Conservation (phyloP, 2,329 filamentous ascomycete genomes). For the Clonostachys solani region DNA sequence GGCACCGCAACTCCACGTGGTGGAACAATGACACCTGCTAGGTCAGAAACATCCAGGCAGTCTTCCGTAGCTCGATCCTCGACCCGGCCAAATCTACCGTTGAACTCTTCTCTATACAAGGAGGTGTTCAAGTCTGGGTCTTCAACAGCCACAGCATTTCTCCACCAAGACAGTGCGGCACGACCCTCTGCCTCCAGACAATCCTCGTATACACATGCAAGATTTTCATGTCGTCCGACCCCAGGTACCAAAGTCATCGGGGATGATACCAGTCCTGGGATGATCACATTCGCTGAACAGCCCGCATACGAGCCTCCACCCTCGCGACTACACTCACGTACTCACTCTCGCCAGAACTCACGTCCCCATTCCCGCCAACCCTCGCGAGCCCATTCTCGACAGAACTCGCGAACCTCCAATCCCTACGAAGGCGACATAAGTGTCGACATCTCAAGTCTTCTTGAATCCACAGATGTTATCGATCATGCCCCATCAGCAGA, state of each 20-base stretch:
- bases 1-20: slow-evolving; percentile 9
- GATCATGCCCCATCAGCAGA: slow-evolving; percentile 5
- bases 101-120: slow-evolving; percentile 27
- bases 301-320: slow-evolving; percentile 9
- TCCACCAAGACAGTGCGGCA: slow-evolving; percentile 18
- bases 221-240: slow-evolving; percentile 59
- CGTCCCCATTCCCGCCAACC: slow-evolving; percentile 12
- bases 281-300: slow-evolving; percentile 57
- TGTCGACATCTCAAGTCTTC: slow-evolving; percentile 37
- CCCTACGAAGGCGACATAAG: slow-evolving; percentile 24
- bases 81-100: slow-evolving; percentile 68
- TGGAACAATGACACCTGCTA: slow-evolving; percentile 5
- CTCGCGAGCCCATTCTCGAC: slow-evolving; percentile 13
- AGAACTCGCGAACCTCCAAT: slow-evolving; percentile 9
- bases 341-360: slow-evolving; percentile 25
- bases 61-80: slow-evolving; percentile 60
- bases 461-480: slow-evolving; percentile 29
- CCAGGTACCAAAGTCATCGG: slow-evolving; percentile 57
- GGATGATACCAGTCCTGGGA: slow-evolving; percentile 47
- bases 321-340: slow-evolving; percentile 9
- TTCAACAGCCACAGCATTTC: slow-evolving; percentile 1
- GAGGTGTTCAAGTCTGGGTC: no score
- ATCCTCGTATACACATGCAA: slow-evolving; percentile 45
- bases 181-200: slow-evolving; percentile 32
- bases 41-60: slow-evolving; percentile 46